These are phyloP conservation scores for Apiotrichum siamense DNA, from an alignment of 1,284 basidiomycete genomes.

Conservation along the genomic window DNA sequence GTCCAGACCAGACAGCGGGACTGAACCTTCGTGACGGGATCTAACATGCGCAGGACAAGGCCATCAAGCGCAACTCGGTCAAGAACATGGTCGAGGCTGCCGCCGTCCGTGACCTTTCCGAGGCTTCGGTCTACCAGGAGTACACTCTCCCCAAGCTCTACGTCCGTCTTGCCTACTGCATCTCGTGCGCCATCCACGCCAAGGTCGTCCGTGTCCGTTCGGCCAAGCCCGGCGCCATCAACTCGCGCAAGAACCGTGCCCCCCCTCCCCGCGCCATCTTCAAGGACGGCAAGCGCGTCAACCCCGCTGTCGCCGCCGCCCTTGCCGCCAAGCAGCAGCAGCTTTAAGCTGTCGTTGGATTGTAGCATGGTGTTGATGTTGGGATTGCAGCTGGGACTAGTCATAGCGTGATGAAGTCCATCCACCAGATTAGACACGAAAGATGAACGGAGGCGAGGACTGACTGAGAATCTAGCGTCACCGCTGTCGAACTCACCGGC, in stretches of 20 bases:
- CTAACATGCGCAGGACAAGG: constrained; percentile 68
- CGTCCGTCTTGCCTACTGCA: constrained; percentile 98
- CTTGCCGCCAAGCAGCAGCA: constrained; percentile 51
- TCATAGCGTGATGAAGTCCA: constrained; percentile 19
- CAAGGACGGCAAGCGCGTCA: constrained; percentile 91
- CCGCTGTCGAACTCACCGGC: no score
- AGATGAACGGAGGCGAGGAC: no score
- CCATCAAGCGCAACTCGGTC: constrained; percentile 99
- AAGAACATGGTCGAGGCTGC: constrained; percentile 99
- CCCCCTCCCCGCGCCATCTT: constrained; percentile 93
- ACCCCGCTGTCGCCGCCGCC: constrained; percentile 67
- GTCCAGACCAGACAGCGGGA: constrained; percentile 3
- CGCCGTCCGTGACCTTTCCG: constrained; percentile 93
- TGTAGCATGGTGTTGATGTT: neutral
- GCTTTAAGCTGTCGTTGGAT: constrained; percentile 10
- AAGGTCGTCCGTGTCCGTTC: constrained; percentile 97
- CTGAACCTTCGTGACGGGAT: neutral
- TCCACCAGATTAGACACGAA: neutral
- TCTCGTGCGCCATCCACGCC: constrained; percentile 98
- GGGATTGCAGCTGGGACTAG: neutral
- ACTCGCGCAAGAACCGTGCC: constrained; percentile 80
- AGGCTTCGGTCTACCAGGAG: constrained; percentile 93
- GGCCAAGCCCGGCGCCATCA: constrained; percentile 61
- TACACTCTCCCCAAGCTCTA: constrained; percentile 97
- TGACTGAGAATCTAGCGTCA: no score